Base-by-base conservation (phyloP, 306 rosid genomes). In the Vicia faba region DNA sequence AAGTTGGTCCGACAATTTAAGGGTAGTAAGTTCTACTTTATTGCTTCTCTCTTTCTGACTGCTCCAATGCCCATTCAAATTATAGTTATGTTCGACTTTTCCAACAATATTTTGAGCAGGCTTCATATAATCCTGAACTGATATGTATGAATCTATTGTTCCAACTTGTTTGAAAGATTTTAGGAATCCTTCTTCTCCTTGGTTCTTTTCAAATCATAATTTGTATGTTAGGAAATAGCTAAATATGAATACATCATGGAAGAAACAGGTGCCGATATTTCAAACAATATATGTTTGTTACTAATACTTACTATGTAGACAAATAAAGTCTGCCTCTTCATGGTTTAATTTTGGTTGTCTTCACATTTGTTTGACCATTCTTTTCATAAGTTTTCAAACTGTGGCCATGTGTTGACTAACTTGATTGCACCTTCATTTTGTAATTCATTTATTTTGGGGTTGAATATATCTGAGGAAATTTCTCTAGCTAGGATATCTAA, bases 401-500 rank as follows among this genome's bases (percentile, higher is more conserved):
- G 55, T 49, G 51, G 51, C 73, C 11, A 41, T 20, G 41, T 50
- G 11, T 39, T 59, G 40, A 13, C 19, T 51, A 64, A 39, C 45
- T 60, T 53, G 67, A 59, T 66, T 50, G 58, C 7, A 65, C 31
- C 11, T 53, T 9, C 57, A 33, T 64, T 64, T 66, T 13, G 16
- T 11, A 45, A 41, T 70, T 55, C 15, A 12, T 51, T 33, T 63
- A 25, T 39, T 35, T 61, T 9, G 5, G n/a, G 11, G 3, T 36
- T 38, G 15, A 56, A 62, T 20, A 39, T 38, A 40, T 73, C 13
- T 39, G 67, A 6, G 57, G 63, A 64, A 74, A 64, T 44, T 58
- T 65, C 51, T 70, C 45, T 25, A 12, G 2, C 2, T 36, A 41
- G 50, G 69, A 69, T 67, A 50, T 55, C 26, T 53, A 12, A 44